A percentile compares a stretch with the other conserved stretches of the same genome.
phyloP scores from a whole-genome alignment of 768 basidiomycete species.

The Cubamyces sp. region DNA sequence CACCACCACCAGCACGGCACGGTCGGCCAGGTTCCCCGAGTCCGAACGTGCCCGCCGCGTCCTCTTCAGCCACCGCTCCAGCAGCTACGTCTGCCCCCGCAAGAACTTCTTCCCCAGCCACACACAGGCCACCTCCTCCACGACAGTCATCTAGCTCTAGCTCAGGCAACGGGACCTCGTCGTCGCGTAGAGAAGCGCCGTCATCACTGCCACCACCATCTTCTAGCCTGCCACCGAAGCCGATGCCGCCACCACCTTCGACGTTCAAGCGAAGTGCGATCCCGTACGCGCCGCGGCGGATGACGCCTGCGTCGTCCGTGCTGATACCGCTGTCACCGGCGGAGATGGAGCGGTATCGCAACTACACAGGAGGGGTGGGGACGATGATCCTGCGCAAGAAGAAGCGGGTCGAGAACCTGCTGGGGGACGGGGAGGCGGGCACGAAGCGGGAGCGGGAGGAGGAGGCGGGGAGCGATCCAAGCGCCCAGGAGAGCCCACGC shows the following conservation, averaged over 20 bases:
- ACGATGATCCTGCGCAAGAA: conserved; percentile 46
- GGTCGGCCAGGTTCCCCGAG: conserved; percentile 3
- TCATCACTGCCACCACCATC: conserved; percentile 23
- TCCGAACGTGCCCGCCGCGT: conserved; percentile 12
- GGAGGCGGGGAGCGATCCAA: neutral
- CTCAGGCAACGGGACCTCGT: conserved; percentile 7
- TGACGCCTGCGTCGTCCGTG: conserved; percentile 63
- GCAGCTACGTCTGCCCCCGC: conserved; percentile 18
- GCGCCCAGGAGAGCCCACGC: conserved; percentile 39
- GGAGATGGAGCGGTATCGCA: conserved; percentile 64
- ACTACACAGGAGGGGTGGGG: conserved; percentile 57
- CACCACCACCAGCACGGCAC: neutral
- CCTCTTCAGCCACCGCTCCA: neutral
- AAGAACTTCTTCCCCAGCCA: conserved; percentile 17
- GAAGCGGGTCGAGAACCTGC: conserved; percentile 25
- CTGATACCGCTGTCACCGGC: conserved; percentile 64
- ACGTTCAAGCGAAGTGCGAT: conserved; percentile 34
- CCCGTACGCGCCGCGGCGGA: conserved; percentile 70
- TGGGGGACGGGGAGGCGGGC: conserved; percentile 12
- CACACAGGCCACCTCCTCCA: conserved; percentile 5
- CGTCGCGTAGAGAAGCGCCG: conserved; percentile 7
- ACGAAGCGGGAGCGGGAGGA: conserved; percentile 55
- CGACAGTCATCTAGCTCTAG: conserved; percentile 7
- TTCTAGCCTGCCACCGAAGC: conserved; percentile 27
- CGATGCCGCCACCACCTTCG: conserved; percentile 22